A percentile compares a stretch with the other conserved stretches of the same genome.
Evolutionary conservation across 2,329 filamentous ascomycete genomes (phyloP).

Genomic region (Coleophoma crateriformis): DNA sequence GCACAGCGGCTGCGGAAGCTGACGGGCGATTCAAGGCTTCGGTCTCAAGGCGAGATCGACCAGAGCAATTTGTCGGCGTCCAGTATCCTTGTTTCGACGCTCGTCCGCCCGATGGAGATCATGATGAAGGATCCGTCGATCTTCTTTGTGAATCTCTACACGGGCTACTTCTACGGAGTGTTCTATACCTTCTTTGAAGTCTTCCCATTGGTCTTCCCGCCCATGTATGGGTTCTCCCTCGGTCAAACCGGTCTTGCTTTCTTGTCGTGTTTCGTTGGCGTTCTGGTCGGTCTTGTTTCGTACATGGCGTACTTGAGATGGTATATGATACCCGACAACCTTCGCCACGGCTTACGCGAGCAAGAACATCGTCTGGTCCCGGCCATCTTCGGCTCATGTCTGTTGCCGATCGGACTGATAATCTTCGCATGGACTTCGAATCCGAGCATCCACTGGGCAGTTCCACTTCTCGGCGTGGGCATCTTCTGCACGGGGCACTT

Average conservation of each 20-base stretch:
- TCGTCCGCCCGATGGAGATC: slow-evolving; percentile 54
- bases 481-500: slow-evolving; percentile 45
- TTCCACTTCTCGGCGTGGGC: slow-evolving; percentile 45
- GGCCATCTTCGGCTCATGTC: slow-evolving; percentile 42
- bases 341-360: slow-evolving; percentile 36
- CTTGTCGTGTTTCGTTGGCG: slow-evolving; percentile 49
- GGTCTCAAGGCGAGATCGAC: slow-evolving; percentile 56
- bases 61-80: slow-evolving; percentile 41
- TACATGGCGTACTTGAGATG: slow-evolving; percentile 40
- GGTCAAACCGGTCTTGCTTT: slow-evolving; percentile 53
- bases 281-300: slow-evolving; percentile 34
- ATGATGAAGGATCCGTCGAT: slow-evolving; percentile 52
- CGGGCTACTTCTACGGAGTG: slow-evolving; percentile 51
- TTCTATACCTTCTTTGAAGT: slow-evolving; percentile 56
- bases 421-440: slow-evolving; percentile 48
- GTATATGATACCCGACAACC: slow-evolving; percentile 42
- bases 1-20: slow-evolving; percentile 50
- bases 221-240: slow-evolving; percentile 50
- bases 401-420: slow-evolving; percentile 49
- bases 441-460: slow-evolving; percentile 45
- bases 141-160: slow-evolving; percentile 54
- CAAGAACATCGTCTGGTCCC: slow-evolving; percentile 46
- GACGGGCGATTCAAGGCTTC: slow-evolving; percentile 46
- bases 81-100: slow-evolving; percentile 44
- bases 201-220: slow-evolving; percentile 55